These are phyloP conservation scores for Beauveria sp. DNA, from an alignment of 2,329 filamentous ascomycete species.

Conservation along the genomic window DNA sequence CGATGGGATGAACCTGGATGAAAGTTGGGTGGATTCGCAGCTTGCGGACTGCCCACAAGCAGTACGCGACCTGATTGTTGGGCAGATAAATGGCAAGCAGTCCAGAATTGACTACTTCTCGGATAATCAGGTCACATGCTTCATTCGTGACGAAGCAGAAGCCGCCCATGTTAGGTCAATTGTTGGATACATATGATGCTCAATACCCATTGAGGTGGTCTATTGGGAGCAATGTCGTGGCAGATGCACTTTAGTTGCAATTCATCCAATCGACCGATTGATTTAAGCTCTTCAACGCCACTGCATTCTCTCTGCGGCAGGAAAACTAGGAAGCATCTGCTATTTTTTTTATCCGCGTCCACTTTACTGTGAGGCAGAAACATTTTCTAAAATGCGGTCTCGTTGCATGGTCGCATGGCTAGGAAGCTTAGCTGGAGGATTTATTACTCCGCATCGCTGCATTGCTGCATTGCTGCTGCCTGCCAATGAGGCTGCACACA, in stretches of 20 bases:
- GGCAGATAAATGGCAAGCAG: slow-evolving; percentile 14
- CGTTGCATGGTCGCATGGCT: too few species aligned
- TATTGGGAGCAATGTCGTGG: too few species aligned
- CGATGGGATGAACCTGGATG: slow-evolving; percentile 19
- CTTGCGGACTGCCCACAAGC: slow-evolving; percentile 7
- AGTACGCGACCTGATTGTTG: neutral
- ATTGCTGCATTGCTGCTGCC: neutral
- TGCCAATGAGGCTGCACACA: neutral
- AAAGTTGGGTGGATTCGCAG: slow-evolving; percentile 15
- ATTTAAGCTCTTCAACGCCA: too few species aligned
- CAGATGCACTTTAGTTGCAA: too few species aligned
- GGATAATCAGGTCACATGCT: slow-evolving; percentile 19
- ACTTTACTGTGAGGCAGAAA: too few species aligned
- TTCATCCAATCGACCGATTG: too few species aligned
- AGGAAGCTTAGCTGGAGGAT: too few species aligned
- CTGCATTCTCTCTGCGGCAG: neutral
- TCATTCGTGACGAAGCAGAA: slow-evolving; percentile 16
- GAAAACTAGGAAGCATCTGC: too few species aligned
- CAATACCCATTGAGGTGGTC: neutral
- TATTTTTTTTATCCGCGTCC: too few species aligned
- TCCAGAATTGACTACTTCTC: slow-evolving; percentile 18
- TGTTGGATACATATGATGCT: slow-evolving; percentile 13
- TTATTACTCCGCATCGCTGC: neutral
- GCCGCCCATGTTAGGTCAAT: slow-evolving; percentile 13
- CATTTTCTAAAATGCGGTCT: too few species aligned